Evolutionary conservation across 768 basidiomycete species (phyloP), one percentile per base, ranked within the genome.

Genomic region (Hygrocybe punicea): DNA sequence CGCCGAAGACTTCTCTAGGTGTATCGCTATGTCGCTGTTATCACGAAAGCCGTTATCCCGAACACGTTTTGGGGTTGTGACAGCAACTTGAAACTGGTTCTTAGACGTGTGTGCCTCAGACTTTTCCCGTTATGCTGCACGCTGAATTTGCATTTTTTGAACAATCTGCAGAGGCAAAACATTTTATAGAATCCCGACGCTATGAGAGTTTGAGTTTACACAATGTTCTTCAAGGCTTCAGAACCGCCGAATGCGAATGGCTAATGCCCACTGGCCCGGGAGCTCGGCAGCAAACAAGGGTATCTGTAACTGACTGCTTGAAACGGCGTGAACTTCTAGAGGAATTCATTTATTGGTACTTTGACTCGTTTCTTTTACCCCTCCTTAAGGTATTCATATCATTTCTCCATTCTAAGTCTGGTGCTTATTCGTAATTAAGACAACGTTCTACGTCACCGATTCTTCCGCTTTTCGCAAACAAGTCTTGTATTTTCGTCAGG

Each of bases 321-420:
- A 97, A 93, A 68, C 81, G 92, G 16, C 78, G 83, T n/a, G 86
- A 93, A 65, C 70, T 98, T 13, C 65, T 94, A 0, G 85, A 91
- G 66, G 92, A 98, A 51, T 92, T 96, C 65, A 56, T 98, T n/a
- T 89, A 85, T 66, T 99, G 97, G 97, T 87, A 93, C 62, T 91
- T 97, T 57, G 89, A 94, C 65, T 86, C 84, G 0, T 93, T 95
- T 68, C 70, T 98, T 6, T 69, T 89, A 4, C 83, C 89, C 1
- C 73, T 98, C 4, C 69, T 98, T 34, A 87, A 83, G 76, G 96
- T 91, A 59, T 45, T 80, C 66, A 17, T 53, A 17, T 42, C 9
- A 33, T 36, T 39, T 42, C 19, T 46, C 6, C 54, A 48, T 24
- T 36, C 36, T 16, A 13, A 9, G n/a, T 33, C 36, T n/a, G 19